Evolutionary conservation across 768 basidiomycete species (phyloP).

Genomic region (Coprinellus micaceus): DNA sequence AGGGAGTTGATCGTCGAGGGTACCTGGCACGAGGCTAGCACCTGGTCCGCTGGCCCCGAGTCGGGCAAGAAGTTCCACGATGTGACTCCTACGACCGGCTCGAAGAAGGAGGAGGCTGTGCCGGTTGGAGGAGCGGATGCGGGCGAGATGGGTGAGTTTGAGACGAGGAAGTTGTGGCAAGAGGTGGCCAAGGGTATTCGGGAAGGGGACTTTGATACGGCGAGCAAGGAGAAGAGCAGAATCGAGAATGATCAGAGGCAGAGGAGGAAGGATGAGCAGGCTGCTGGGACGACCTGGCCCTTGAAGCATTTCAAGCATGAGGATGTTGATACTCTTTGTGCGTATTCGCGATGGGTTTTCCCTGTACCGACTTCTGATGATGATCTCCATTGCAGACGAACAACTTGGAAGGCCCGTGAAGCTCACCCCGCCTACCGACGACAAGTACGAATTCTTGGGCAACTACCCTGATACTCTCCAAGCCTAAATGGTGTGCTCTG

Average conservation of each 20-base stretch:
- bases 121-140: slow-evolving; percentile 54
- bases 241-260: slow-evolving; percentile 98
- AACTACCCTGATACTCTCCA: slow-evolving; percentile 44
- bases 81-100: slow-evolving; percentile 41
- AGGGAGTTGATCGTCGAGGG: slow-evolving; percentile 66
- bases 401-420: slow-evolving; percentile 60
- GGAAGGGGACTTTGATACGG: slow-evolving; percentile 89
- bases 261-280: slow-evolving; percentile 74
- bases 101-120: slow-evolving; percentile 68
- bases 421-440: slow-evolving; percentile 67
- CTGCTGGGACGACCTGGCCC: slow-evolving; percentile 68
- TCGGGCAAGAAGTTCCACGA: slow-evolving; percentile 66
- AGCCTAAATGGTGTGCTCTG: too few relatives aligned
- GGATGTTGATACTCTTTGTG: slow-evolving; percentile 70
- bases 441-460: slow-evolving; percentile 65
- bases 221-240: slow-evolving; percentile 80
- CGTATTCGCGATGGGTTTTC: slow-evolving; percentile 23
- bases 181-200: slow-evolving; percentile 88
- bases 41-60: slow-evolving; percentile 32
- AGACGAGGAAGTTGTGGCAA: slow-evolving; percentile 83
- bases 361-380: neutral
- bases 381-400: slow-evolving; percentile 47
- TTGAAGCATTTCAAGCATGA: slow-evolving; percentile 74
- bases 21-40: slow-evolving; percentile 72
- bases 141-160: slow-evolving; percentile 71